Percentiles rank a stretch among this genome's conserved stretches.
Evolutionary conservation across 2,329 filamentous ascomycete genomes (phyloP).

Genomic region (Aspergillus arachidicola): DNA sequence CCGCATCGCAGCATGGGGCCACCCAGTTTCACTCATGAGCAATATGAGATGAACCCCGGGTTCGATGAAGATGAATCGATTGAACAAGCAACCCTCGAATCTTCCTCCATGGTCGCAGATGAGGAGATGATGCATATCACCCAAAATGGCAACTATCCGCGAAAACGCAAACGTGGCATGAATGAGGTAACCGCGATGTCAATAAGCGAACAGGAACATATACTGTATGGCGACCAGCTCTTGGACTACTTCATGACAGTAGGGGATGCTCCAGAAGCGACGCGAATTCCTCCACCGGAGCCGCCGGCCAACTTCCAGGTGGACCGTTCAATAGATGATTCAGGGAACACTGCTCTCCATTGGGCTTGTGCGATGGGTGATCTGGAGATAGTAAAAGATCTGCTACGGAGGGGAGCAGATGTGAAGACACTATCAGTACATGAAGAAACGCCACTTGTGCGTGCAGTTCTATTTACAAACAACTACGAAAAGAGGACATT

Average conservation of each 20-base stretch:
- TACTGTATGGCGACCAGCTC: constrained; percentile 87
- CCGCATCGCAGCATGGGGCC: constrained; percentile 38
- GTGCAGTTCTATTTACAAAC: constrained; percentile 93
- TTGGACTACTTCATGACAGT: constrained; percentile 94
- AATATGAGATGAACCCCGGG: constrained; percentile 65
- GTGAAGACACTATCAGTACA: constrained; percentile 68
- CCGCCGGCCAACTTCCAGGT: constrained; percentile 86
- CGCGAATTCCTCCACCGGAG: constrained; percentile 64
- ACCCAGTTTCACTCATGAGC: constrained; percentile 56
- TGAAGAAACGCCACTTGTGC: constrained; percentile 91
- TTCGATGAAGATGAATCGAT: constrained; percentile 78
- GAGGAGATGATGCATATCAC: constrained; percentile 75
- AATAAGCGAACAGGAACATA: constrained; percentile 77
- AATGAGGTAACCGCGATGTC: constrained; percentile 60
- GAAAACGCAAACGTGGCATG: constrained; percentile 77
- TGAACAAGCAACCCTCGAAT: constrained; percentile 80
- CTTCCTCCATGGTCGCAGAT: constrained; percentile 82
- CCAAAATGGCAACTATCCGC: constrained; percentile 58
- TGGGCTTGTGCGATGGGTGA: constrained; percentile 99
- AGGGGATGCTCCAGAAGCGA: constrained; percentile 70
- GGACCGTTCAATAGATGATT: constrained; percentile 89
- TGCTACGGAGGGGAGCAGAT: constrained; percentile 78
- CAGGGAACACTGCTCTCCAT: constrained; percentile 89
- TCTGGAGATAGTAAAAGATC: constrained; percentile 82
- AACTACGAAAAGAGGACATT: constrained; percentile 94